Percentiles rank a stretch among this genome's conserved stretches.
Conservation (phyloP, 2,329 filamentous ascomycete genomes). For the Ceratocystis variospora region DNA sequence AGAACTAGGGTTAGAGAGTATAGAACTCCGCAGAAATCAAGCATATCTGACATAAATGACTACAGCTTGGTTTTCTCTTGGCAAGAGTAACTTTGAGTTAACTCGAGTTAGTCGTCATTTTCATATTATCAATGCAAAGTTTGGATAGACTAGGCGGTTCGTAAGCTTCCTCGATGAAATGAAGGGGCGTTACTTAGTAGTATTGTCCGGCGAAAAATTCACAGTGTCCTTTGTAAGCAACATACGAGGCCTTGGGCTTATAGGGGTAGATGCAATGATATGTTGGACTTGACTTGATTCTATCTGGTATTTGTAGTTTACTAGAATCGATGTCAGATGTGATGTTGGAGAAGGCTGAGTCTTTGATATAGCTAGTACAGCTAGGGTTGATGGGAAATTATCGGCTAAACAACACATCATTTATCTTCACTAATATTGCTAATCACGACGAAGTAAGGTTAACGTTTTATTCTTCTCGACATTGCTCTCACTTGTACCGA, state of each 20-base stretch:
- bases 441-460: neutral
- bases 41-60: too few relatives aligned
- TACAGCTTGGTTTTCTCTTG: too few relatives aligned
- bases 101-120: too few relatives aligned
- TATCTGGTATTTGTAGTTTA: too few relatives aligned
- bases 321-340: too few relatives aligned
- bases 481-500: too few relatives aligned
- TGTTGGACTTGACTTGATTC: too few relatives aligned
- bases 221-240: neutral
- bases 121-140: neutral
- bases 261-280: neutral
- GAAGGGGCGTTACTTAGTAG: neutral
- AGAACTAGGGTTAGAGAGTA: too few relatives aligned
- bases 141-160: neutral
- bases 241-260: neutral
- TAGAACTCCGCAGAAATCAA: too few relatives aligned
- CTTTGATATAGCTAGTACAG: neutral
- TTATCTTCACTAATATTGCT: neutral
- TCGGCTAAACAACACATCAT: neutral
- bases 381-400: neutral
- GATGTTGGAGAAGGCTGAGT: neutral
- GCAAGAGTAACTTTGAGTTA: too few relatives aligned
- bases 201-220: neutral
- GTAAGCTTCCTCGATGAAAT: neutral
- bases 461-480: too few relatives aligned